Conservation (phyloP, 2,329 filamentous ascomycete species). For the Alternaria longipes region DNA sequence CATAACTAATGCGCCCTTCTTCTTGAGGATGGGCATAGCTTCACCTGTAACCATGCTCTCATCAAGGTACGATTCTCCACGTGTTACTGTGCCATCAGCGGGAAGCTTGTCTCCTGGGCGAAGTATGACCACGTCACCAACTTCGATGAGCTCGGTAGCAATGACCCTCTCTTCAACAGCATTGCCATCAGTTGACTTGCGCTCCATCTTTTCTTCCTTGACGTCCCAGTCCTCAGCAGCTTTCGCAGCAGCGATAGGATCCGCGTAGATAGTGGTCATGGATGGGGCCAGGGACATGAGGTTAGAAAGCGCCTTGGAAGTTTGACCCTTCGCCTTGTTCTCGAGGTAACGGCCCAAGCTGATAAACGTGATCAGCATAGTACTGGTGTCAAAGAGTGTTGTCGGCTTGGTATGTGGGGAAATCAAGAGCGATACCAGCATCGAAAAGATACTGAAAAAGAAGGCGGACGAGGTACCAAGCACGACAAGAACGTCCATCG, state of each 20-base stretch:
- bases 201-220: slow-evolving; percentile 55
- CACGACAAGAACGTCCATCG: slow-evolving; percentile 97
- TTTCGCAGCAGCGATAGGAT: slow-evolving; percentile 93
- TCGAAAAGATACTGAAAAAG: slow-evolving; percentile 90
- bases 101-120: slow-evolving; percentile 97
- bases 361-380: slow-evolving; percentile 97
- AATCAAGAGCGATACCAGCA: slow-evolving; percentile 81
- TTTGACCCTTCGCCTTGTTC: slow-evolving; percentile 94
- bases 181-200: slow-evolving; percentile 60
- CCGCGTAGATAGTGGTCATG: slow-evolving; percentile 95
- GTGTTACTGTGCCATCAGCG: slow-evolving; percentile 85
- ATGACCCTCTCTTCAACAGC: slow-evolving; percentile 85
- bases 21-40: slow-evolving; percentile 93
- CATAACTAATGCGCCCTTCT: slow-evolving; percentile 79
- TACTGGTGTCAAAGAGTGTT: slow-evolving; percentile 96
- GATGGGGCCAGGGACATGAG: slow-evolving; percentile 96
- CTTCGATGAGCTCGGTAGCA: slow-evolving; percentile 91
- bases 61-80: slow-evolving; percentile 91
- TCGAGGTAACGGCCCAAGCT: slow-evolving; percentile 90
- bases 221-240: slow-evolving; percentile 80
- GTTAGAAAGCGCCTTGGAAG: slow-evolving; percentile 88
- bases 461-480: slow-evolving; percentile 94
- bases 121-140: slow-evolving; percentile 91
- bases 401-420: slow-evolving; percentile 80
- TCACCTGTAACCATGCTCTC: slow-evolving; percentile 99